Evolutionary conservation across 2,329 filamentous ascomycete species (phyloP), one percentile per base, ranked within the genome.

Genomic region (Fusarium tjaetaba): DNA sequence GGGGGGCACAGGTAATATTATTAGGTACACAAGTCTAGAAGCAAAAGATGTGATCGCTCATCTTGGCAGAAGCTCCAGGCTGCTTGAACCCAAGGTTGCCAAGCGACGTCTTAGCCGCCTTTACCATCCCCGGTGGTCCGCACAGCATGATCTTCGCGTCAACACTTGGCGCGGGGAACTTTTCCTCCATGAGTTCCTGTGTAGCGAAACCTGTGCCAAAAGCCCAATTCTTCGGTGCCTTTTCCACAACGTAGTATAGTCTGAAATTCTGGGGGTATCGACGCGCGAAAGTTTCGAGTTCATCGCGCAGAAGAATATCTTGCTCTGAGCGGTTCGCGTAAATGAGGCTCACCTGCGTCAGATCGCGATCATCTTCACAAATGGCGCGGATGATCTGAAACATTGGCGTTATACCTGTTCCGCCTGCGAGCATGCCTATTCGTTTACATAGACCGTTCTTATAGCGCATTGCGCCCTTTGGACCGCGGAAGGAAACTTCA

Each of bases 321-420:
- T 83, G 83, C 72, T 90, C 88, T 1, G 83, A 84, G 4, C 86
- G 83, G 79, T 90, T 92, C 36, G 88, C 90, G 68, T 90, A 91
- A 36, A 92, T 79, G 9, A 92, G 81, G 49, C 82, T 87, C 46
- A 91, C 79, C 70, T 88, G 80, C 0, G 90, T 92, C 2, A 82
- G 83, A 69, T 92, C 90, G 11, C 79, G 81, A n/a, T 86, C 82
- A 61, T 91, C 87, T 75, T 91, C 89, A 75, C 88, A 90, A 63
- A 92, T 90, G 48, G 89, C 88, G 8, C 89, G 86, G 75, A 92
- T 90, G 11, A 92, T 79, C 76, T 92, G 89, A 61, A 77, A 82
- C 79, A 82, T 80, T 16, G 80, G 80, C 1, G 48, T 82, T 41
- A 82, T 81, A 16, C 80, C 81, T 0, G 81, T 81, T 11, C 80